A percentile compares a stretch with the other conserved stretches of the same genome.
These are phyloP conservation scores for Aspergillus panamensis DNA, from an alignment of 495 filamentous ascomycete species.

Conservation along the genomic window DNA sequence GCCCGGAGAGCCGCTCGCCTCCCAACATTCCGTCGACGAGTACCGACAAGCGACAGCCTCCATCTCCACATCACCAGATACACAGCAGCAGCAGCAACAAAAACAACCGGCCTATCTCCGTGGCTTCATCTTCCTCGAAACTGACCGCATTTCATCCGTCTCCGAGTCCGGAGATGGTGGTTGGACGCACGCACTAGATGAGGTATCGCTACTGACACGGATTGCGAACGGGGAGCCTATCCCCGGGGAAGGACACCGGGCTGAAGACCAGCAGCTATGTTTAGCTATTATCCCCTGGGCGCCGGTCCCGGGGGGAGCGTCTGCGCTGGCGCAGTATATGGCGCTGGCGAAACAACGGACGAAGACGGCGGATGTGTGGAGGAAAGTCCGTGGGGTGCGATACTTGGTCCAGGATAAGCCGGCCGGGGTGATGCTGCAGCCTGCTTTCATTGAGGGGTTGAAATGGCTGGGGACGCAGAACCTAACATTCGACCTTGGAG, in stretches of 20 bases:
- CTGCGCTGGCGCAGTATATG: conserved; percentile 48
- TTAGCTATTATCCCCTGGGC: conserved; percentile 76
- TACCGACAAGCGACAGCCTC: conserved; percentile 41
- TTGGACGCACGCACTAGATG: conserved; percentile 62
- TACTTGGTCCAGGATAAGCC: conserved; percentile 79
- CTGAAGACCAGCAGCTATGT: conserved; percentile 50
- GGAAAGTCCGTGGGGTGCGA: conserved; percentile 66
- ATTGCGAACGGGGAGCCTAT: conserved; percentile 57
- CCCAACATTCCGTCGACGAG: conserved; percentile 60
- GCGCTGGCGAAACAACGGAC: conserved; percentile 36
- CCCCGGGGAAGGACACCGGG: conserved; percentile 56
- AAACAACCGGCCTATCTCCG: conserved; percentile 35
- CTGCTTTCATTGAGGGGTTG: conserved; percentile 64
- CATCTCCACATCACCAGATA: conserved; percentile 8
- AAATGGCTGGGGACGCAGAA: conserved; percentile 60
- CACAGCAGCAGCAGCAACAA: too few species aligned
- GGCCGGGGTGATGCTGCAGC: conserved; percentile 54
- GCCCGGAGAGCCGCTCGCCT: conserved; percentile 51
- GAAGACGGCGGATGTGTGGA: conserved; percentile 34
- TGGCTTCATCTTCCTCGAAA: conserved; percentile 79
- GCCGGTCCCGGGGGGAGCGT: conserved; percentile 61
- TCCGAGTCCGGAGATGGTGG: conserved; percentile 38
- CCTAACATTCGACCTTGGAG: conserved; percentile 74
- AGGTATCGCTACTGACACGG: conserved; percentile 63
- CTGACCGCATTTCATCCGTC: conserved; percentile 65